Percentiles rank a stretch among this genome's conserved stretches.
Evolutionary conservation across 306 rosid genomes (phyloP).

Genomic region (Biancaea sappan): DNA sequence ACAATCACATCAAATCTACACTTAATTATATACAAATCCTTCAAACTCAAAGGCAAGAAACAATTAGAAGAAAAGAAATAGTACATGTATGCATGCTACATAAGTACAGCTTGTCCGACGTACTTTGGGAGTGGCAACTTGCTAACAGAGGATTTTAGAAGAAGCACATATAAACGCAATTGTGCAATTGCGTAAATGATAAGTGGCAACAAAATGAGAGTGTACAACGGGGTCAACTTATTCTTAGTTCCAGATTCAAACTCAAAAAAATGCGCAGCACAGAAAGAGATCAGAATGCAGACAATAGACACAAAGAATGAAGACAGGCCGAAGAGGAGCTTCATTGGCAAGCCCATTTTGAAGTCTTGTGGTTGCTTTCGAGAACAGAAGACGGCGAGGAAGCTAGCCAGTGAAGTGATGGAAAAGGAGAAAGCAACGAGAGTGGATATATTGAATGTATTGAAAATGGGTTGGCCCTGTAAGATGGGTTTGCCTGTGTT

Average conservation of each 20-base stretch:
- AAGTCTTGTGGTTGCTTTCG: neutral
- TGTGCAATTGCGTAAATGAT: no score
- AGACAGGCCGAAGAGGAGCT: neutral
- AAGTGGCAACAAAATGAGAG: no score
- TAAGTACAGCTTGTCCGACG: no score
- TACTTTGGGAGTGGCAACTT: no score
- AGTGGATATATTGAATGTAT: neutral
- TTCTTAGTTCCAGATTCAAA: neutral
- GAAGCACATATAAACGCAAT: no score
- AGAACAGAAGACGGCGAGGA: neutral
- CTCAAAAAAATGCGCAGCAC: neutral
- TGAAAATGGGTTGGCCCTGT: neutral
- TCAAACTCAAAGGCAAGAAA: no score
- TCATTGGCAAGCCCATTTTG: neutral
- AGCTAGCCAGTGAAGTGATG: neutral
- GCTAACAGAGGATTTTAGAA: no score
- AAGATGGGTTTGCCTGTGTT: neutral
- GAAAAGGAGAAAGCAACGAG: neutral
- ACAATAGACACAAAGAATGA: neutral
- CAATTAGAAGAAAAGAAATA: no score
- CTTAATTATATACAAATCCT: no score
- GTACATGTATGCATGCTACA: no score
- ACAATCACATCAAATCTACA: no score
- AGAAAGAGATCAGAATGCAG: neutral
- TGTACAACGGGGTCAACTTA: neutral